Percentiles rank a stretch among this genome's conserved stretches.
phyloP scores from a whole-genome alignment of 225 moss, liverwort and hornwort species.

The Pseudoscleropodium purum region DNA sequence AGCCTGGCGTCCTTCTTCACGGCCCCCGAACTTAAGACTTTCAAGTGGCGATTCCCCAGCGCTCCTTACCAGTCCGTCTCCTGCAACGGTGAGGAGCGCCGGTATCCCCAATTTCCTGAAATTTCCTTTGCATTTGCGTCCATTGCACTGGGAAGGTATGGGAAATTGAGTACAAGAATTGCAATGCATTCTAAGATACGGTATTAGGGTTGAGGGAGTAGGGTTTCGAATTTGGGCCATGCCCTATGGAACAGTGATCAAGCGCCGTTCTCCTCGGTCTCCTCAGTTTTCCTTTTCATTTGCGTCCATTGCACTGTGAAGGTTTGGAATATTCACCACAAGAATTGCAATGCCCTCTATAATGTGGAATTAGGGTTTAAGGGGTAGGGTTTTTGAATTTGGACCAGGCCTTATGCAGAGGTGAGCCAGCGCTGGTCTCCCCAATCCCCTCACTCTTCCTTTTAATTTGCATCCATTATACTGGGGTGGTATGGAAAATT shows the following conservation, averaged over 20 bases:
- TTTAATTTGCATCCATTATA: neutral
- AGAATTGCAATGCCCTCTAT: neutral
- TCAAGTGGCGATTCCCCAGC: slow-evolving; percentile 74
- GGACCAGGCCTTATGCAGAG: neutral
- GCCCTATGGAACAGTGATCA: neutral
- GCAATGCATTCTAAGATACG: neutral
- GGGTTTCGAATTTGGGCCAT: neutral
- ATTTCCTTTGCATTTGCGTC: neutral
- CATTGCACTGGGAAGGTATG: too few species aligned
- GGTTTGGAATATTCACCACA: too few species aligned
- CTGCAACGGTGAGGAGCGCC: slow-evolving; percentile 39
- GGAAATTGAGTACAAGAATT: neutral
- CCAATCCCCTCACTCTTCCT: too few species aligned
- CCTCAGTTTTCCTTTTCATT: neutral
- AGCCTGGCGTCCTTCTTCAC: slow-evolving; percentile 52
- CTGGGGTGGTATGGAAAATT: neutral
- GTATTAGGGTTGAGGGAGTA: neutral
- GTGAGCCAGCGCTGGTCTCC: neutral
- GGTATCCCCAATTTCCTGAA: neutral
- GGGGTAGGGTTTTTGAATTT: neutral
- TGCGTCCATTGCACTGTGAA: neutral
- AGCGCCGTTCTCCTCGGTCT: neutral
- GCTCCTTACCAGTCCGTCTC: slow-evolving; percentile 69
- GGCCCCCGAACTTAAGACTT: slow-evolving; percentile 34
- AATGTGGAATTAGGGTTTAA: neutral